Conservation (phyloP, 148 eudicot genomes). For the Rhododendron mucronatum region DNA sequence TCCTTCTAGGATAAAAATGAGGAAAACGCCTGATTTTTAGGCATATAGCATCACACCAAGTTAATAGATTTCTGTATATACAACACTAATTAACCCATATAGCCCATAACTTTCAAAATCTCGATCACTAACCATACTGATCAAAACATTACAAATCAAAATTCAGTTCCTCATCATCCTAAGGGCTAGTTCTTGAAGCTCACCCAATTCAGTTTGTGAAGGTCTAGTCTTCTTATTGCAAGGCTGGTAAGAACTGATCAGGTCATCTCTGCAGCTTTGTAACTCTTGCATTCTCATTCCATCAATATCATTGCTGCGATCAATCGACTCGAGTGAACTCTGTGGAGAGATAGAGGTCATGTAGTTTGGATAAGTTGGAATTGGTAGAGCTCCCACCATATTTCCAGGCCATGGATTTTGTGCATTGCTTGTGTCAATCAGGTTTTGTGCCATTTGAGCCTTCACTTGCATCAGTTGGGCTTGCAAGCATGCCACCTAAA, state of each 20-base stretch:
- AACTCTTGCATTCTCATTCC: constrained; percentile 27
- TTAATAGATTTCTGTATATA: constrained; percentile 9
- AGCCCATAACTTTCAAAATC: background rate
- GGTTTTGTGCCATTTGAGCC: constrained; percentile 49
- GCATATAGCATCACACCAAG: constrained; percentile 7
- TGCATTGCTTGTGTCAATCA: constrained; percentile 16
- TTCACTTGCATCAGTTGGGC: constrained; percentile 75
- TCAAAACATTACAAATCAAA: background rate
- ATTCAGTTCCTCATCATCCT: constrained; percentile 57
- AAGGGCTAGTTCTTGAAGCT: constrained; percentile 64
- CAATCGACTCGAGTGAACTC: constrained; percentile 52
- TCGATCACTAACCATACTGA: background rate
- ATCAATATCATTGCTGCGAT: constrained; percentile 15
- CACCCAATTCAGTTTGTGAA: constrained; percentile 45
- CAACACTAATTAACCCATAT: constrained; percentile 6
- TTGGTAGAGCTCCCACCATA: constrained; percentile 1
- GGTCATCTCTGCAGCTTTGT: constrained; percentile 26
- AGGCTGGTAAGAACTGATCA: constrained; percentile 10
- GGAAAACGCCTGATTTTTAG: constrained; percentile 8
- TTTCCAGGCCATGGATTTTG: constrained; percentile 19
- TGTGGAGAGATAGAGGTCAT: constrained; percentile 42
- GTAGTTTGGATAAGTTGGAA: constrained; percentile 13
- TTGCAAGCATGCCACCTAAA: constrained; percentile 79
- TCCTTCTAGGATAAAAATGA: background rate
- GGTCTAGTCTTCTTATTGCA: constrained; percentile 40